phyloP scores from a whole-genome alignment of 2,329 filamentous ascomycete species.

The Eutypa lata region DNA sequence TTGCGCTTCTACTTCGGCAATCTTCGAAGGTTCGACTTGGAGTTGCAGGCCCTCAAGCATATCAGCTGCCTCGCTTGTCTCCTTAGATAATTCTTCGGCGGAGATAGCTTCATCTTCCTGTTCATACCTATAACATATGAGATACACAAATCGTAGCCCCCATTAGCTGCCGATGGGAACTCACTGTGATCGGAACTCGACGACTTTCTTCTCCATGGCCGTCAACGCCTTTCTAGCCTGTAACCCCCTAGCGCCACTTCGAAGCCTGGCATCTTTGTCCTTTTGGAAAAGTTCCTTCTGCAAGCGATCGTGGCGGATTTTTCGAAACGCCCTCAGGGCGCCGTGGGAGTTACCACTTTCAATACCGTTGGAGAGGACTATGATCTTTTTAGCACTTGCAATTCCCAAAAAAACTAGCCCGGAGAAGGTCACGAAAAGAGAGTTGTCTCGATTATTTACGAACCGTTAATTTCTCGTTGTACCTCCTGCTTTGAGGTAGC shows the following conservation, averaged over 20 bases:
- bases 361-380: conserved; percentile 58
- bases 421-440: too few species aligned
- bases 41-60: conserved; percentile 67
- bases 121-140: conserved; percentile 34
- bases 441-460: conserved; percentile 12
- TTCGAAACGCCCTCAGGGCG: conserved; percentile 58
- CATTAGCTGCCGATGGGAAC: conserved; percentile 13
- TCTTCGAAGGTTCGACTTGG: conserved; percentile 62
- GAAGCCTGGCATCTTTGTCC: conserved; percentile 69
- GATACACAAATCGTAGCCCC: not conserved
- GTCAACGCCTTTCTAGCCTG: conserved; percentile 73
- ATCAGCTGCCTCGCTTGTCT: conserved; percentile 68
- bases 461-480: conserved; percentile 59
- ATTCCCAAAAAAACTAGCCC: too few species aligned
- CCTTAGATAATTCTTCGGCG: conserved; percentile 53
- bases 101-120: conserved; percentile 57
- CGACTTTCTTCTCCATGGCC: conserved; percentile 64
- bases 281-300: conserved; percentile 63
- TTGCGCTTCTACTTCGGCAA: conserved; percentile 61
- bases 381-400: not conserved
- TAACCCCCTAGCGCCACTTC: conserved; percentile 72
- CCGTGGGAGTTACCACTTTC: conserved; percentile 55
- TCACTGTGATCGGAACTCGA: conserved; percentile 53
- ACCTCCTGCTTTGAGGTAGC: conserved; percentile 55
- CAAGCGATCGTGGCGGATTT: conserved; percentile 59